Evolutionary conservation across 1,284 basidiomycete genomes (phyloP).

Genomic region (Laetiporus sulphureus): DNA sequence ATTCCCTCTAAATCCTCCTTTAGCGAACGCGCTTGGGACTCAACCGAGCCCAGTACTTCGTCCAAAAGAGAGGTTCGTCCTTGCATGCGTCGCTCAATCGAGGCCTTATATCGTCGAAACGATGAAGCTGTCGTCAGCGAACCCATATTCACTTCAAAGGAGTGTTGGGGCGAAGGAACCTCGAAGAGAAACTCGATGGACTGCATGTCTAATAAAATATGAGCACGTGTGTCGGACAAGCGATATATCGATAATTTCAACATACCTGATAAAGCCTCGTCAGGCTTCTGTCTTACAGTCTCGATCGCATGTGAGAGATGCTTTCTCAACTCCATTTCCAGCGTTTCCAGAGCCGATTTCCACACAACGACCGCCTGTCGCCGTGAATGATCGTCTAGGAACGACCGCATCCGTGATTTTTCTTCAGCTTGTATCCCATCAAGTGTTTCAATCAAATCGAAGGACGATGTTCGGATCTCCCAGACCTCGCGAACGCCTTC

Average conservation of each 20-base stretch:
- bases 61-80: slow-evolving; percentile 56
- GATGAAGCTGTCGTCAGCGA: slow-evolving; percentile 34
- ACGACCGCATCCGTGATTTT: slow-evolving; percentile 28
- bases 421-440: slow-evolving; percentile 41
- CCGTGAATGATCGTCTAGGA: slow-evolving; percentile 46
- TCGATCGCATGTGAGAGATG: slow-evolving; percentile 29
- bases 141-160: slow-evolving; percentile 34
- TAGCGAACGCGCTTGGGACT: slow-evolving; percentile 47
- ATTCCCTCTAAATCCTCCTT: slow-evolving; percentile 51
- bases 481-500: slow-evolving; percentile 57
- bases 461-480: slow-evolving; percentile 47
- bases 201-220: slow-evolving; percentile 35
- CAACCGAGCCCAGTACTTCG: slow-evolving; percentile 47
- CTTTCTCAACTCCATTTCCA: slow-evolving; percentile 39
- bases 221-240: slow-evolving; percentile 2
- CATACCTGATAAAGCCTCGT: slow-evolving; percentile 27
- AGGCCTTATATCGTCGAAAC: slow-evolving; percentile 50
- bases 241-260: neutral
- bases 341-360: slow-evolving; percentile 37
- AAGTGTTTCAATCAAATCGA: slow-evolving; percentile 36
- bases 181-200: slow-evolving; percentile 51
- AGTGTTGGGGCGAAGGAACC: slow-evolving; percentile 38
- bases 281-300: slow-evolving; percentile 23
- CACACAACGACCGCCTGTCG: slow-evolving; percentile 51
- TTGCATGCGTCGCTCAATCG: slow-evolving; percentile 49